These are phyloP conservation scores for Cyclaneusma minus DNA, from an alignment of 2,329 filamentous ascomycete genomes.

Conservation along the genomic window DNA sequence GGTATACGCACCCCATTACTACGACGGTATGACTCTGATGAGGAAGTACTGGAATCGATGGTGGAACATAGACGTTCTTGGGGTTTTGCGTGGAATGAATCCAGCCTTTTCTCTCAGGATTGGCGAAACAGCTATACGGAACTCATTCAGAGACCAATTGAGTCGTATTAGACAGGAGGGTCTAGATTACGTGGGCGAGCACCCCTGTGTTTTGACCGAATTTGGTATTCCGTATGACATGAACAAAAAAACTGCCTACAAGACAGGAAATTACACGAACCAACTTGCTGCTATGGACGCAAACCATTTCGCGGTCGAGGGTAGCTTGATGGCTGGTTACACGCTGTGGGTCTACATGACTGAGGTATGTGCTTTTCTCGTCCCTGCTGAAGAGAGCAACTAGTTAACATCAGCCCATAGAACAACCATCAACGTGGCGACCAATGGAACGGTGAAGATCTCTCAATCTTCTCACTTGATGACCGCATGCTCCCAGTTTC, in stretches of 20 bases:
- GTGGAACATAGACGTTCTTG: conserved; percentile 95
- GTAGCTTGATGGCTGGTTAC: conserved; percentile 68
- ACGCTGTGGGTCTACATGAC: conserved; percentile 79
- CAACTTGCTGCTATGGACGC: conserved; percentile 89
- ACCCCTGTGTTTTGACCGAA: conserved; percentile 82
- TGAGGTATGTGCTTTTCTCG: conserved; percentile 31
- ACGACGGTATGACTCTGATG: conserved; percentile 91
- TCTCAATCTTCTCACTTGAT: conserved; percentile 78
- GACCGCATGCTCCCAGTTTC: conserved; percentile 49
- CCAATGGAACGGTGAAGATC: conserved; percentile 93
- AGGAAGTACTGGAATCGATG: conserved; percentile 97
- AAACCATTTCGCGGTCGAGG: conserved; percentile 86
- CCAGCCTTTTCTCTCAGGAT: conserved; percentile 87
- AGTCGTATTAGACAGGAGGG: conserved; percentile 73
- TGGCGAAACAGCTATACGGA: conserved; percentile 85
- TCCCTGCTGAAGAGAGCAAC: conserved; percentile 1
- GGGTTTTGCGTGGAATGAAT: conserved; percentile 69
- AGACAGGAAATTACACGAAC: conserved; percentile 86
- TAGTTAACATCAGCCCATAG: conserved; percentile 22
- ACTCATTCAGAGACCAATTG: conserved; percentile 82
- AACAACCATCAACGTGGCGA: conserved; percentile 86
- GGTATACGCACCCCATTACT: conserved; percentile 90
- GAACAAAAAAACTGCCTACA: conserved; percentile 92
- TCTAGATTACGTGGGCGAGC: conserved; percentile 71
- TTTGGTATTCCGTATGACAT: conserved; percentile 98